A percentile compares a stretch with the other conserved stretches of the same genome.
Evolutionary conservation across 106 monocot genomes (phyloP).

Genomic region (Alisma plantagoaquatica): DNA sequence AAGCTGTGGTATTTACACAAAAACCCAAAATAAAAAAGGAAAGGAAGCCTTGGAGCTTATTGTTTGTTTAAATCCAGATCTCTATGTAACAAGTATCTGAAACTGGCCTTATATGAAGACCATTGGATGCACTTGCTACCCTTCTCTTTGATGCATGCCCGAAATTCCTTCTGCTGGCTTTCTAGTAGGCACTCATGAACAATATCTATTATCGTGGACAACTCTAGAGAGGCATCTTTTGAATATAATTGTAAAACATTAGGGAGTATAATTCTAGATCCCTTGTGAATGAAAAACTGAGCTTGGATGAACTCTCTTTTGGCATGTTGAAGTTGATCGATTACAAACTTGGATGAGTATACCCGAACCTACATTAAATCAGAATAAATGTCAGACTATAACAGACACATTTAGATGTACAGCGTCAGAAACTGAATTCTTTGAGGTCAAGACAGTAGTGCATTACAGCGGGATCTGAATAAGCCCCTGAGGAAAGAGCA

Average conservation of each 20-base stretch:
- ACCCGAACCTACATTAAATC: constrained; percentile 36
- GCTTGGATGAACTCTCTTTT: constrained; percentile 54
- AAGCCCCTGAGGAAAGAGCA: constrained; percentile 62
- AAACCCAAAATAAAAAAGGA: too few species aligned
- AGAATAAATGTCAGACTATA: background rate
- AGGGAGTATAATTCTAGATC: constrained; percentile 43
- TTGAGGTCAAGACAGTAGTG: background rate
- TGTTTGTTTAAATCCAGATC: constrained; percentile 35
- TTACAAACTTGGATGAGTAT: constrained; percentile 48
- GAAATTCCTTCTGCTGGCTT: constrained; percentile 21
- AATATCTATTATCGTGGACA: constrained; percentile 34
- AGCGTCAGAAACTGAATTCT: background rate
- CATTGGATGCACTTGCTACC: constrained; percentile 38
- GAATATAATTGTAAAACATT: constrained; percentile 54
- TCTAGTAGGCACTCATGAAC: constrained; percentile 44
- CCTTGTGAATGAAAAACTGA: constrained; percentile 31
- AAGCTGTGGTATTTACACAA: too few species aligned
- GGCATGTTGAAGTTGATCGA: constrained; percentile 39
- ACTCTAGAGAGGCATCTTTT: constrained; percentile 47
- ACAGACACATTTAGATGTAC: background rate
- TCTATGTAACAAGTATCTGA: constrained; percentile 73
- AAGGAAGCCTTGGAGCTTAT: too few species aligned
- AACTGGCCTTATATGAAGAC: constrained; percentile 56
- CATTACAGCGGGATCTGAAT: constrained; percentile 70
- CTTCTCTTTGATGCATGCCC: constrained; percentile 19